Percentiles rank a stretch among this genome's conserved stretches.
These are phyloP conservation scores for Cyberlindnera galapagoensis DNA, from an alignment of 805 yeast genomes.

Conservation along the genomic window DNA sequence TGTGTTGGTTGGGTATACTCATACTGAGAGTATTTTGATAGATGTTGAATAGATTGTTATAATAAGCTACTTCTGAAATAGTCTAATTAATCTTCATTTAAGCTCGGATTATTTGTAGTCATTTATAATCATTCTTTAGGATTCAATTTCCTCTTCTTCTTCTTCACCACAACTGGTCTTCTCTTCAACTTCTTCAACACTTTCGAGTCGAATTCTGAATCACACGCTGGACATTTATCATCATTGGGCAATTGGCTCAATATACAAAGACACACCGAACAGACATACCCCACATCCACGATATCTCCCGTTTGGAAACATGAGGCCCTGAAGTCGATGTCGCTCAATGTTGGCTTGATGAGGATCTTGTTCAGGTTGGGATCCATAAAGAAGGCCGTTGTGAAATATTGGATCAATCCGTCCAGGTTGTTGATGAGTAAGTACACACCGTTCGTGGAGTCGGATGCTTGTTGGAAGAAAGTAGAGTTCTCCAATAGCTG, in stretches of 20 bases:
- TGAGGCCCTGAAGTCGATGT: constrained; percentile 91
- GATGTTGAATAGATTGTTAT: no score
- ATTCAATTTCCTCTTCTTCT: constrained; percentile 30
- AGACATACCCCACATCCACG: constrained; percentile 90
- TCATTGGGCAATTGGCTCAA: constrained; percentile 62
- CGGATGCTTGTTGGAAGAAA: constrained; percentile 91
- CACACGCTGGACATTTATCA: constrained; percentile 81
- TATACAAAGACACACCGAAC: constrained; percentile 88
- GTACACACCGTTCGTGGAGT: constrained; percentile 89
- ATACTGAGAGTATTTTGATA: constrained; percentile 19
- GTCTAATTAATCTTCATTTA: no score
- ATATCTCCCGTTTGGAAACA: constrained; percentile 88
- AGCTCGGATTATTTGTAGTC: no score
- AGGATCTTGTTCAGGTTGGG: constrained; percentile 74
- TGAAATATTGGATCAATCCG: constrained; percentile 77
- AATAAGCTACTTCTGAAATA: no score
- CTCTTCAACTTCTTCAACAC: constrained; percentile 52
- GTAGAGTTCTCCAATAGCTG: constrained; percentile 69
- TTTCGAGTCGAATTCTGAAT: constrained; percentile 62
- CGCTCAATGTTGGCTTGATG: constrained; percentile 73
- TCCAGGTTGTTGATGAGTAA: constrained; percentile 57
- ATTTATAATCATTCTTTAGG: no score
- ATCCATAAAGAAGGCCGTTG: constrained; percentile 80
- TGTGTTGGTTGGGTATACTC: constrained; percentile 28
- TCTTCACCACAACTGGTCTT: constrained; percentile 48